Percentiles rank a stretch among this genome's conserved stretches.
These are phyloP conservation scores for Aspergillus aculeatus DNA, from an alignment of 2,329 filamentous ascomycete genomes.

Conservation along the genomic window DNA sequence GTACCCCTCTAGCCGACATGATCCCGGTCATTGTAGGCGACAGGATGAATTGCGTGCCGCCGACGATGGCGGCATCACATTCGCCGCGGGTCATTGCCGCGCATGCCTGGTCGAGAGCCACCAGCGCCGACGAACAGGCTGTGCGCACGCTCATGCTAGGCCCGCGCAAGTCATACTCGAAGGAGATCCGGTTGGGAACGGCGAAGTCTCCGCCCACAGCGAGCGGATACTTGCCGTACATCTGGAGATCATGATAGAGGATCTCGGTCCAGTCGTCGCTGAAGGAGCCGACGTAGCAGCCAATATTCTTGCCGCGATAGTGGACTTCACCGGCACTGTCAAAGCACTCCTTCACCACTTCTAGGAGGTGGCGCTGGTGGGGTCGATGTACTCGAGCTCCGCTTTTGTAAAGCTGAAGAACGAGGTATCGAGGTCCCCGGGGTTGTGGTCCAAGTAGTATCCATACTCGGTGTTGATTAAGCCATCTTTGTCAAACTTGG, in stretches of 20 bases:
- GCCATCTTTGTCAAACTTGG: background rate
- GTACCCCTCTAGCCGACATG: constrained; percentile 26
- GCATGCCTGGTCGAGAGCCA: constrained; percentile 32
- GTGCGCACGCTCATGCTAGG: constrained; percentile 37
- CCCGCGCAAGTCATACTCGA: constrained; percentile 28
- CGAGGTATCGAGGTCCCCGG: constrained; percentile 21
- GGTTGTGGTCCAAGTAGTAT: constrained; percentile 28
- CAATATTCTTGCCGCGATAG: constrained; percentile 28
- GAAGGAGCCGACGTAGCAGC: constrained; percentile 21
- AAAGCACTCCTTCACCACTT: constrained; percentile 30
- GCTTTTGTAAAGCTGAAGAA: constrained; percentile 23
- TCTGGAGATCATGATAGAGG: constrained; percentile 8
- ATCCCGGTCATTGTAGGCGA: constrained; percentile 25
- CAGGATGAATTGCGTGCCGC: constrained; percentile 30
- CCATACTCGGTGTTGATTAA: constrained; percentile 12
- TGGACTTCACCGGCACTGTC: constrained; percentile 27
- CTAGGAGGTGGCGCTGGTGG: constrained; percentile 30
- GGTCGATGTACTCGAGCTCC: constrained; percentile 26
- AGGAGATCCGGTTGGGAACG: constrained; percentile 17
- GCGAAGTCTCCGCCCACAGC: constrained; percentile 10
- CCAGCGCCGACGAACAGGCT: constrained; percentile 43
- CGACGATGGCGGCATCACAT: constrained; percentile 32
- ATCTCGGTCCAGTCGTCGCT: constrained; percentile 22
- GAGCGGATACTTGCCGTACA: constrained; percentile 1
- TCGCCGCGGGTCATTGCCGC: constrained; percentile 22